A percentile compares a stretch with the other conserved stretches of the same genome.
Conservation (phyloP, 169 alveolate species). For the Plasmodium vinckei region DNA sequence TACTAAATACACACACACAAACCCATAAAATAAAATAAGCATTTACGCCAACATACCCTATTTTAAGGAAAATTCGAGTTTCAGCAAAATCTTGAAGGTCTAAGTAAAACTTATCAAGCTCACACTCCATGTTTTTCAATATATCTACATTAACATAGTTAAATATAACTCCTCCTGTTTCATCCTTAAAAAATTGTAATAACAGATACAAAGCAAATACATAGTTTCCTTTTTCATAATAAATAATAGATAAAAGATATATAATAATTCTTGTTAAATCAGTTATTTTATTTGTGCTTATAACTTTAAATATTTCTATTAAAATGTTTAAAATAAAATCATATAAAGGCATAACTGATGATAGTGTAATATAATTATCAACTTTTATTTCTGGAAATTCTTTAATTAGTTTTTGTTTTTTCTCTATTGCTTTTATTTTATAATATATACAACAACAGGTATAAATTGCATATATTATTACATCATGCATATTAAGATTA, state of each 20-base stretch:
- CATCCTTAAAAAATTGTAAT: constrained; percentile 27
- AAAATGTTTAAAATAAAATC: constrained; percentile 52
- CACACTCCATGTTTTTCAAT: constrained; percentile 13
- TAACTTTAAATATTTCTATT: constrained; percentile 43
- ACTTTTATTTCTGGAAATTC: constrained; percentile 12
- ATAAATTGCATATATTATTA: constrained; percentile 45
- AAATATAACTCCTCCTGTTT: constrained; percentile 5
- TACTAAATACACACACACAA: too few relatives aligned
- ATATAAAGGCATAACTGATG: constrained; percentile 1
- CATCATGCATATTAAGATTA: constrained; percentile 31
- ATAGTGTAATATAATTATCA: constrained; percentile 31
- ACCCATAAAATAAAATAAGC: neutral
- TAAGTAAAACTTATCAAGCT: neutral
- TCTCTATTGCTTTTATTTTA: constrained; percentile 38
- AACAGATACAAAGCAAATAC: constrained; percentile 21
- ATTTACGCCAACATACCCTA: constrained; percentile 1
- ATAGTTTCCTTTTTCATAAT: constrained; percentile 50
- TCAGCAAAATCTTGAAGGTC: neutral
- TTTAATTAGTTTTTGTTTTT: constrained; percentile 25
- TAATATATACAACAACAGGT: constrained; percentile 57
- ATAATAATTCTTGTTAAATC: constrained; percentile 36
- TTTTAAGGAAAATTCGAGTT: neutral
- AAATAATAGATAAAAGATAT: constrained; percentile 58
- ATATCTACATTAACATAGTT: neutral
- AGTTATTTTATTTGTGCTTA: constrained; percentile 31